Evolutionary conservation across 768 basidiomycete genomes (phyloP).

Genomic region (Trichaptum fuscoviolaceum): DNA sequence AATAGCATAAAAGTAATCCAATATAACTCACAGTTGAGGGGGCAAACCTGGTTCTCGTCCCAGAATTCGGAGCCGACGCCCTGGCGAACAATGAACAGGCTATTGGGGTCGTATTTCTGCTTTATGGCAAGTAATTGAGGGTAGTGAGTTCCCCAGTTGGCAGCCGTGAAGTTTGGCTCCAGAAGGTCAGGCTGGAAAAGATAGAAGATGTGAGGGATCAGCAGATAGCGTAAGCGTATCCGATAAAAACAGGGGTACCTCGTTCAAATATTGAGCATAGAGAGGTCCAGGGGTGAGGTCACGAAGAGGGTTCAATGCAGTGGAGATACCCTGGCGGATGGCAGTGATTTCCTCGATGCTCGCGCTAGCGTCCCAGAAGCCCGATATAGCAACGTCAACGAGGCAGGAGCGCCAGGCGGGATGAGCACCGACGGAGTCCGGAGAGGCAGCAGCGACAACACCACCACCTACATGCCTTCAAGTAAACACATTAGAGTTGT

Average conservation of each 20-base stretch:
- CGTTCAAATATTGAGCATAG: neutral
- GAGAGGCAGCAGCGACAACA: conserved; percentile 30
- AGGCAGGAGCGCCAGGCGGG: conserved; percentile 37
- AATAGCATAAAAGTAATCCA: neutral
- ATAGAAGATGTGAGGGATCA: neutral
- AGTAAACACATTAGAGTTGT: conserved; percentile 3
- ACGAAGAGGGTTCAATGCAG: neutral
- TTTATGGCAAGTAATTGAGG: conserved; percentile 12
- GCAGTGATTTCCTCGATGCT: neutral
- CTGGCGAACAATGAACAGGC: conserved; percentile 12
- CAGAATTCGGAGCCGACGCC: conserved; percentile 37
- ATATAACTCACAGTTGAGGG: neutral
- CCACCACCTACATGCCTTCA: conserved; percentile 40
- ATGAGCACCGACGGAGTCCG: conserved; percentile 37
- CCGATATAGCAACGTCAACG: neutral
- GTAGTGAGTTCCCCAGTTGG: conserved; percentile 16
- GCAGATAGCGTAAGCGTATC: neutral
- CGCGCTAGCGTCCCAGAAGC: neutral
- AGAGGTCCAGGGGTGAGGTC: neutral
- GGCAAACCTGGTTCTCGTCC: conserved; percentile 29
- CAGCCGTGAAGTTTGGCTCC: conserved; percentile 9
- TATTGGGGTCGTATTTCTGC: conserved; percentile 14
- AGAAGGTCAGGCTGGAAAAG: neutral
- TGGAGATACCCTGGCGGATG: neutral
- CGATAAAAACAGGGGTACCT: neutral